Evolutionary conservation across 345 rosid species (phyloP), one percentile per base, ranked within the genome.

Genomic region (Salix exigua): DNA sequence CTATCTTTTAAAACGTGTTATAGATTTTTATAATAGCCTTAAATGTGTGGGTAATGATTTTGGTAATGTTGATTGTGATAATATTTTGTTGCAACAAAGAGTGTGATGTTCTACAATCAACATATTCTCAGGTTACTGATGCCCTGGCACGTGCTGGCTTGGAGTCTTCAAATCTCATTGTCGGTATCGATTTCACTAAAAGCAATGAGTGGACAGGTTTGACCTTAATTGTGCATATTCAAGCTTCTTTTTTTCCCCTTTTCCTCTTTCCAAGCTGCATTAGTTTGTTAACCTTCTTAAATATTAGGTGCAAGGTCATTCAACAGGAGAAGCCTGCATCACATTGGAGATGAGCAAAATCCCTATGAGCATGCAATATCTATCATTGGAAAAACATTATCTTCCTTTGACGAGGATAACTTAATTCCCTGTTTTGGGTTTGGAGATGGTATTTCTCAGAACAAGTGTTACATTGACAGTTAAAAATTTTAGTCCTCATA

Each of bases 121-220:
- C 10, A 5, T 51, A 23, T 50, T 58, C 12, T 71, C 82, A 95
- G 99, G 98, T 95, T 64, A 89, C 98, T 55, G 85, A 85, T 77
- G 97, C 94, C 14, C 90, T 94, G 35, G 68, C 90, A 16, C 85
- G 85, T 62, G 91, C 98, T 58, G 99, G 99, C 55, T 86, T 95
- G 17, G 99, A 93, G 86, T 95, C 99, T 28, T 91, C 98, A 44
- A 95, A 95, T 83, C 87, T 95, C 42, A 93, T 95, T 40, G 94
- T 95, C 31, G 97, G 97, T 70, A 88, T 95, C 77, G 99, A 93
- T 87, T 91, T 93, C 86, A 95, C 99, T 2, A 95, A 93, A 88
- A 95, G 99, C 88, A 95, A 95, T 12, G 98, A 95, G 33, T 93
- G 99, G 99, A 91, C 98, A 86, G 99, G 99, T 91, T 75, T 26